These are phyloP conservation scores for Peribolospora baueri DNA, from an alignment of 768 basidiomycete species.

Conservation along the genomic window DNA sequence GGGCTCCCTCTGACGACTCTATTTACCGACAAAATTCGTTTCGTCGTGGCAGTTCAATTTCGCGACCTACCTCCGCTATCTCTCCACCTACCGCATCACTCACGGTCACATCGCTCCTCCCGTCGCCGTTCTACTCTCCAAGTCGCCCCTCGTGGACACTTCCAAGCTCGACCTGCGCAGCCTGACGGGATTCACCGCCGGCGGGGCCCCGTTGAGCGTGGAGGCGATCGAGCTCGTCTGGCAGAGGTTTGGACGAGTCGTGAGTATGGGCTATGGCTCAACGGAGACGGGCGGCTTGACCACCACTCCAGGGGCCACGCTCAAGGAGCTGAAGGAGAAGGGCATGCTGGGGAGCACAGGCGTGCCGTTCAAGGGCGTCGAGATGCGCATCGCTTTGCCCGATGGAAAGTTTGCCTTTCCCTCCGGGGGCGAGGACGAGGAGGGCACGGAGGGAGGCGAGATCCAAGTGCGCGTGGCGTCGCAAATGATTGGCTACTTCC, in stretches of 20 bases:
- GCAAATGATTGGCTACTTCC: conserved; percentile 13
- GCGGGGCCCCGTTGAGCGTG: conserved; percentile 14
- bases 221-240: conserved; percentile 13
- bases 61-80: conserved; percentile 11
- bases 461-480: conserved; percentile 11
- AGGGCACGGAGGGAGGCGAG: conserved; percentile 10
- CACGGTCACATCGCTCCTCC: conserved; percentile 17
- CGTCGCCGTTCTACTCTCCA: conserved; percentile 15
- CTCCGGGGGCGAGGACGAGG: background rate
- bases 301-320: conserved; percentile 7
- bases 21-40: background rate
- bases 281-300: conserved; percentile 13
- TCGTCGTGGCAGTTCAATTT: conserved; percentile 11
- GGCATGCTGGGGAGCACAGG: conserved; percentile 8
- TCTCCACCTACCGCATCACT: conserved; percentile 12
- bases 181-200: conserved; percentile 12
- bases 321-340: conserved; percentile 9
- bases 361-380: conserved; percentile 3
- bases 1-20: background rate
- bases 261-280: conserved; percentile 15
- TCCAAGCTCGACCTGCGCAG: conserved; percentile 9
- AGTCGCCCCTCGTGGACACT: conserved; percentile 9
- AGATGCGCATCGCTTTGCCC: conserved; percentile 7
- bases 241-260: conserved; percentile 10
- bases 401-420: background rate